Base-by-base conservation (phyloP, 2,329 filamentous ascomycete genomes). In the Remersonia thermophila region DNA sequence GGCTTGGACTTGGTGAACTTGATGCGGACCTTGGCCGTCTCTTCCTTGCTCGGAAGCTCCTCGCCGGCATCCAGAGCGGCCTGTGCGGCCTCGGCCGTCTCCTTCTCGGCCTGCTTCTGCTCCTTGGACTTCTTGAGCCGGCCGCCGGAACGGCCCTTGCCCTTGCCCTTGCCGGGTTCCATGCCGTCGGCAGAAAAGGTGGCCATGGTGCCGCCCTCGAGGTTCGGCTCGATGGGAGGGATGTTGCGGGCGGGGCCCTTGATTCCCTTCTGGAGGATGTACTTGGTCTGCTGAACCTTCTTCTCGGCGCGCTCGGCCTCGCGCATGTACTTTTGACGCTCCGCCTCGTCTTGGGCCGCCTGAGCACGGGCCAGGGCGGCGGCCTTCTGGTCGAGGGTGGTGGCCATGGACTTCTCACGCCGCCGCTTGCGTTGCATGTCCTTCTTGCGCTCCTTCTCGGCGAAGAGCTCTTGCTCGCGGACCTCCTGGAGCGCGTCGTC, bases 381-480 rank as follows among this genome's bases (percentile, higher is more conserved):
- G 45, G 91, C 83, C 62, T 93, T 91, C 55, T 86, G 80, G 55
- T 95, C 89, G 50, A 93, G 82, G 6, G 86, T 89, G 41, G 93
- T 81, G 3, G 86, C 86, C 68, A 95, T 86, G 4, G 89, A 93
- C 64, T 95, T 95, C 57, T 96, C 89, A 13, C 91, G 81, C 30
- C 91, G 80, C 41, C 91, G 77, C 65, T 96, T 98, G 45, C 91
- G 82, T 57, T 98, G 91, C 85, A 98, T 96, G 54, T 98, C 91
- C 65, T 98, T 98, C 67, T 98, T 98, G 46, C 91, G 84, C 61
- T 98, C 91, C 63, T 98, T 98, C 59, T 98, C 91, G 42, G 89
- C 86, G 42, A 82, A 81, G 7, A 95, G 69, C 56, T 95, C 89
- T 47, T 85, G 84, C 43, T 86, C 81, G 47, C 91, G 83, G 2